Evolutionary conservation across 2,329 filamentous ascomycete genomes (phyloP).

Genomic region (Nemania sp.): DNA sequence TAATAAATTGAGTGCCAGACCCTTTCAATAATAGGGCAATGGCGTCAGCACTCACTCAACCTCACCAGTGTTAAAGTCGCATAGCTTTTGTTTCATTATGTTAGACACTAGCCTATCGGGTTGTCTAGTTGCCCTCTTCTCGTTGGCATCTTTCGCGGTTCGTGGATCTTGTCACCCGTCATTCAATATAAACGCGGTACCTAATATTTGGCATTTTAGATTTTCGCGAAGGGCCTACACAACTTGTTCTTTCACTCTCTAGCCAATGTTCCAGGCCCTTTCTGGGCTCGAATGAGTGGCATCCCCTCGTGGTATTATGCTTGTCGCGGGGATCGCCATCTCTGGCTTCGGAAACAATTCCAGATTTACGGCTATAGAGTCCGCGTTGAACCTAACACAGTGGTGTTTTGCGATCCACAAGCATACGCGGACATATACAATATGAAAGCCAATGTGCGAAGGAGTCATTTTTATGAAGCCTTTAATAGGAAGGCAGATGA

Average conservation of each 20-base stretch:
- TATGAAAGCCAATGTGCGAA: constrained; percentile 42
- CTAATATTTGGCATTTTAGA: background rate
- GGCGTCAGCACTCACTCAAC: too few species aligned
- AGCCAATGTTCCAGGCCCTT: constrained; percentile 40
- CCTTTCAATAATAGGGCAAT: too few species aligned
- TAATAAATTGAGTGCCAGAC: too few species aligned
- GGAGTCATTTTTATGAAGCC: constrained; percentile 38
- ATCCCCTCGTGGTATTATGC: too few species aligned
- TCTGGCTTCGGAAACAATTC: constrained; percentile 43
- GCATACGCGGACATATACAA: constrained; percentile 42
- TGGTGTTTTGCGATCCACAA: constrained; percentile 38
- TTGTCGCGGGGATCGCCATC: constrained; percentile 34
- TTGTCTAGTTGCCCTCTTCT: too few species aligned
- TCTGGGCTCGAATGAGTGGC: constrained; percentile 42
- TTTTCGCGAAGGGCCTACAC: constrained; percentile 33
- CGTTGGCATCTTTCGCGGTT: too few species aligned
- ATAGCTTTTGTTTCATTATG: too few species aligned
- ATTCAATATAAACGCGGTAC: too few species aligned
- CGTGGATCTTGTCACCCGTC: too few species aligned
- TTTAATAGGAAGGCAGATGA: constrained; percentile 26
- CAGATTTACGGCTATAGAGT: constrained; percentile 41
- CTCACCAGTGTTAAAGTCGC: too few species aligned
- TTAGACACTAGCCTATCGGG: too few species aligned
- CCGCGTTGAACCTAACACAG: constrained; percentile 37
- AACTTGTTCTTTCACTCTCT: constrained; percentile 44